Evolutionary conservation across 1,139 yeast genomes (phyloP).

Genomic region (Geotrichum macrosporum): DNA sequence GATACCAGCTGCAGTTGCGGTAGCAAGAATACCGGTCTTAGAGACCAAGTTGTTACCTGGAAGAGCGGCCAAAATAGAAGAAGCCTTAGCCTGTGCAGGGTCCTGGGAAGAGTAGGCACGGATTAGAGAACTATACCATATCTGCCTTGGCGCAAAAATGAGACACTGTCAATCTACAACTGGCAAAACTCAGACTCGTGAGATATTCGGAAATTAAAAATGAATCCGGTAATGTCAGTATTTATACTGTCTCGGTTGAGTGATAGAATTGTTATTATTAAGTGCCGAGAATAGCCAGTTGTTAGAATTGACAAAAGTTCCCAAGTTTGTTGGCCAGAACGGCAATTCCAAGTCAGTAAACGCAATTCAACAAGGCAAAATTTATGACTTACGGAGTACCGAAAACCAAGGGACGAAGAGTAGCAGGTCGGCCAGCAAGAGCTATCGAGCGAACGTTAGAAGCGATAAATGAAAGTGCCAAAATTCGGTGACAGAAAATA

Average conservation of each 20-base stretch:
- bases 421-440: constrained; percentile 22
- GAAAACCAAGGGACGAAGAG: constrained; percentile 28
- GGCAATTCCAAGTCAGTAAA: not conserved
- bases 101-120: constrained; percentile 40
- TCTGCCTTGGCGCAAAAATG: not conserved
- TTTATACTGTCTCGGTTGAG: too few relatives aligned
- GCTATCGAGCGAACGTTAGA: constrained; percentile 5
- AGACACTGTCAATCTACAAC: not conserved
- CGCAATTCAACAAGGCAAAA: not conserved
- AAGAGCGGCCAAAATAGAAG: constrained; percentile 81
- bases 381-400: constrained; percentile 25
- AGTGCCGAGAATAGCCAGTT: not conserved
- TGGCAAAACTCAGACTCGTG: too few relatives aligned
- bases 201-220: too few relatives aligned
- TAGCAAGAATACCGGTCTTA: constrained; percentile 93
- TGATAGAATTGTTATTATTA: too few relatives aligned
- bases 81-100: constrained; percentile 90
- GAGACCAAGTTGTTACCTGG: constrained; percentile 88
- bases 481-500: too few relatives aligned
- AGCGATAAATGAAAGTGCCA: too few relatives aligned
- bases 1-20: constrained; percentile 88
- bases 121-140: constrained; percentile 23
- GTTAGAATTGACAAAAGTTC: not conserved
- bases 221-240: not conserved
- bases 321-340: constrained; percentile 1